A percentile compares a stretch with the other conserved stretches of the same genome.
These are phyloP conservation scores for Tothia fuscella DNA, from an alignment of 2,329 filamentous ascomycete species.

Conservation along the genomic window DNA sequence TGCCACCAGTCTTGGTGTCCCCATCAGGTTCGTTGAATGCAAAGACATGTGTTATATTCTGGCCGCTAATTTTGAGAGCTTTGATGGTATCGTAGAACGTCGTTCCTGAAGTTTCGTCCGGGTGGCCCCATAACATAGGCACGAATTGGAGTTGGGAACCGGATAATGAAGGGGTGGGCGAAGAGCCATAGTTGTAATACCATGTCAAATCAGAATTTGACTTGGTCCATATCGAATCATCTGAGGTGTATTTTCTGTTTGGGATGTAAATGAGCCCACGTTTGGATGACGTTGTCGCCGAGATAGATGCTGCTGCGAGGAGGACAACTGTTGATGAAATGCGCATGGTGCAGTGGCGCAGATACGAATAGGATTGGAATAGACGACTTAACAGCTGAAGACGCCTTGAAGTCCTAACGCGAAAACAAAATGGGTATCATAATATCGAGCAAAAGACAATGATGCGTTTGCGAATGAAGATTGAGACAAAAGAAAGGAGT, in stretches of 20 bases:
- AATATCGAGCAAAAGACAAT: too few relatives aligned
- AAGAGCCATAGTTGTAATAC: slow-evolving; percentile 70
- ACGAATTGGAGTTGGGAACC: slow-evolving; percentile 52
- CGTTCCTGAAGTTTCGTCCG: slow-evolving; percentile 27
- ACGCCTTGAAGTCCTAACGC: too few relatives aligned
- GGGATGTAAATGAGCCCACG: slow-evolving; percentile 62
- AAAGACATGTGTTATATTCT: slow-evolving; percentile 56
- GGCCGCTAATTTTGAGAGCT: slow-evolving; percentile 37
- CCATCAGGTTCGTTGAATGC: slow-evolving; percentile 72
- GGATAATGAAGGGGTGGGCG: slow-evolving; percentile 43
- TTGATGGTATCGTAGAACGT: slow-evolving; percentile 51
- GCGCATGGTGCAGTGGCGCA: too few relatives aligned
- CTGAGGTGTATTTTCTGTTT: slow-evolving; percentile 40
- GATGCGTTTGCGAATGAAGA: too few relatives aligned
- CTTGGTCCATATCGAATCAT: slow-evolving; percentile 54
- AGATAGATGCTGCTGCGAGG: too few relatives aligned
- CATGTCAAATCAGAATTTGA: slow-evolving; percentile 51
- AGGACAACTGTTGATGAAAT: too few relatives aligned
- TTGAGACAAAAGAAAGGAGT: too few relatives aligned
- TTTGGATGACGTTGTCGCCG: slow-evolving; percentile 33
- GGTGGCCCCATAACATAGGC: slow-evolving; percentile 66
- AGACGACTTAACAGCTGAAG: too few relatives aligned
- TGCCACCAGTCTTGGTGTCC: slow-evolving; percentile 44
- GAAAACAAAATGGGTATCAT: too few relatives aligned
- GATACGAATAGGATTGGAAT: too few relatives aligned